Conservation (phyloP, 139 green algal species). For the Chlamydomonas urium region DNA sequence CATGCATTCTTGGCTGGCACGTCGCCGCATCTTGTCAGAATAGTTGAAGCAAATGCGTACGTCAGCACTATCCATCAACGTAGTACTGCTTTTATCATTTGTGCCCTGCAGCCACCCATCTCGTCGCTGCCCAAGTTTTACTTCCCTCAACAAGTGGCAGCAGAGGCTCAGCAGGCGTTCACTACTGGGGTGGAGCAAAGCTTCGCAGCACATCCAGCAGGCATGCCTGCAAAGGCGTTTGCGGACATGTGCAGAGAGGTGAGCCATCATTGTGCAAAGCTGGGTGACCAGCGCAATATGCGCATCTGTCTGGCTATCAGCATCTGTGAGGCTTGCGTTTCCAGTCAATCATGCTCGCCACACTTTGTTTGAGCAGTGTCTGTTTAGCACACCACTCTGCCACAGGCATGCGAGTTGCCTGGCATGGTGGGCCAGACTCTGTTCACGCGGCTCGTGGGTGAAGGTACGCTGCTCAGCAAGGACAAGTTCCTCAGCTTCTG, state of each 20-base stretch:
- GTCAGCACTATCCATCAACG: no score
- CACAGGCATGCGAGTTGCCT: conserved; percentile 80
- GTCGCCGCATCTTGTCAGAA: no score
- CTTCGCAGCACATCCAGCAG: neutral
- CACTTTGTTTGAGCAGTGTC: no score
- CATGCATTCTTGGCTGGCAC: no score
- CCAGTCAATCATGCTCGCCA: no score
- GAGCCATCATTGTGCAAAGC: conserved; percentile 2
- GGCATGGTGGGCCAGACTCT: conserved; percentile 72
- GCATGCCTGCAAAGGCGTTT: neutral
- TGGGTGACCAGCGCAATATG: no score
- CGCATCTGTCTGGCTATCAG: no score
- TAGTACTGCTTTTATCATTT: no score
- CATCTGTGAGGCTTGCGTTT: no score
- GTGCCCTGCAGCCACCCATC: neutral
- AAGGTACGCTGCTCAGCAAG: conserved; percentile 23
- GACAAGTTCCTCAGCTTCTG: conserved; percentile 45
- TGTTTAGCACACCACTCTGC: no score
- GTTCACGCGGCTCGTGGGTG: conserved; percentile 59
- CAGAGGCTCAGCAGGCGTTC: neutral
- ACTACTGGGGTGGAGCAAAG: neutral
- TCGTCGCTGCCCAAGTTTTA: conserved; percentile 7
- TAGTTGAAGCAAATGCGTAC: no score
- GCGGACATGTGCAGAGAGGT: conserved; percentile 1
- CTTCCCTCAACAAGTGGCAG: neutral